Evolutionary conservation across 768 basidiomycete species (phyloP).

Genomic region (Polyporus arcularius): DNA sequence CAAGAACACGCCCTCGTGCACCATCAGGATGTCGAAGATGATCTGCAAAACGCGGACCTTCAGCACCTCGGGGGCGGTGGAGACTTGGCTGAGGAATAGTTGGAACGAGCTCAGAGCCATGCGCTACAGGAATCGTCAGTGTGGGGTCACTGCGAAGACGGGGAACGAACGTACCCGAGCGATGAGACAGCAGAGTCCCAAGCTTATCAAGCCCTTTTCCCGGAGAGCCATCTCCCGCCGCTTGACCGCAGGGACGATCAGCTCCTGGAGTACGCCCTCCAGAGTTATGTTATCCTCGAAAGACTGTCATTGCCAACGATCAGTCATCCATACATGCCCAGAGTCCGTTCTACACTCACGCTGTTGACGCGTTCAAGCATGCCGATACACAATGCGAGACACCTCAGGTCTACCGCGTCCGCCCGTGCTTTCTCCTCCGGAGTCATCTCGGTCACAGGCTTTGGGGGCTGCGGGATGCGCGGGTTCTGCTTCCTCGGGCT

Average conservation of each 20-base stretch:
- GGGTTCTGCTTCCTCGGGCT: constrained; percentile 4
- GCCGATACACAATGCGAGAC: constrained; percentile 74
- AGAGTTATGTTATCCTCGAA: constrained; percentile 71
- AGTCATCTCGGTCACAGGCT: constrained; percentile 45
- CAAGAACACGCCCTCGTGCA: constrained; percentile 70
- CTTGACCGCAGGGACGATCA: constrained; percentile 89
- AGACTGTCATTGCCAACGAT: constrained; percentile 33
- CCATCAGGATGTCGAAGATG: constrained; percentile 85
- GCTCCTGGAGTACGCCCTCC: constrained; percentile 69
- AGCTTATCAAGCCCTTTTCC: constrained; percentile 76
- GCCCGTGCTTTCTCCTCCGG: constrained; percentile 59
- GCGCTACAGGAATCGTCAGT: constrained; percentile 37
- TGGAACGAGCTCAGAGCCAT: constrained; percentile 71
- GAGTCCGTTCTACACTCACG: constrained; percentile 44
- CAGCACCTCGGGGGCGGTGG: constrained; percentile 62
- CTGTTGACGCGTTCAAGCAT: constrained; percentile 86
- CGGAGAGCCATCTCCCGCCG: constrained; percentile 82
- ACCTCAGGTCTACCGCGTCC: constrained; percentile 71
- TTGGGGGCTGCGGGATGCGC: constrained; percentile 27
- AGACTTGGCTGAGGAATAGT: constrained; percentile 78
- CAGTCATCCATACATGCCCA: background rate
- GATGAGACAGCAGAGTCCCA: constrained; percentile 87
- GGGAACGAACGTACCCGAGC: constrained; percentile 52
- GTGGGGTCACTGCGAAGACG: too few species aligned
- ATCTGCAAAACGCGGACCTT: constrained; percentile 75